phyloP scores from a whole-genome alignment of 345 rosid genomes.

The Sonneratia alba region DNA sequence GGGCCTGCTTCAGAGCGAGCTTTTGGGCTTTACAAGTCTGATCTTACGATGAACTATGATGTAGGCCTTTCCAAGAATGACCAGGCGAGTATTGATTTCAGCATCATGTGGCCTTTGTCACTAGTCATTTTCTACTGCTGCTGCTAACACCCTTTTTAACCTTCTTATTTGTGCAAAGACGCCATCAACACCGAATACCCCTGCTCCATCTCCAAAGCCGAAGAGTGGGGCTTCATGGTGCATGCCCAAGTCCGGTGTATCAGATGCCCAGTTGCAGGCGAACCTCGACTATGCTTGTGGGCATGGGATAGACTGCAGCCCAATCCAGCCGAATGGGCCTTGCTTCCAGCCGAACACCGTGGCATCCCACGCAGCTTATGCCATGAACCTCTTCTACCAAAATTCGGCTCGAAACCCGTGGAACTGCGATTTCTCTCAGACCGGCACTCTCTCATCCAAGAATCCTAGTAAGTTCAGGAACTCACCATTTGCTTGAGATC shows the following conservation, averaged over 20 bases:
- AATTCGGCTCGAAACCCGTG: conserved; percentile 29
- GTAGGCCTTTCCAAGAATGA: conserved; percentile 50
- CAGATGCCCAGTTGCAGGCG: conserved; percentile 52
- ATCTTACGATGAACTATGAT: conserved; percentile 65
- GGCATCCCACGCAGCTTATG: conserved; percentile 70
- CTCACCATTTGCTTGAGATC: not conserved
- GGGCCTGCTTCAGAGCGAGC: conserved; percentile 62
- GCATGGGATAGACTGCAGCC: conserved; percentile 58
- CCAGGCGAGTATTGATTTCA: conserved; percentile 19
- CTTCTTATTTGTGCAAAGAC: not conserved
- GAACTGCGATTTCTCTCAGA: conserved; percentile 60
- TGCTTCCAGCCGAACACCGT: conserved; percentile 72
- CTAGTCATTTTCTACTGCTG: not conserved
- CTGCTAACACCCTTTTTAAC: not conserved
- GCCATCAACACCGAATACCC: conserved; percentile 17
- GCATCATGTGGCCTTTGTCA: not conserved
- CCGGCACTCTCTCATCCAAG: conserved; percentile 46
- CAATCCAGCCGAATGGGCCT: conserved; percentile 74
- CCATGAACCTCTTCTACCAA: conserved; percentile 81
- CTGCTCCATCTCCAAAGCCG: conserved; percentile 28
- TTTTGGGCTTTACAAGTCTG: conserved; percentile 71
- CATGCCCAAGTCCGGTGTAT: conserved; percentile 42
- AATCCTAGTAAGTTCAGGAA: conserved; percentile 56
- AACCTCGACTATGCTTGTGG: conserved; percentile 79
- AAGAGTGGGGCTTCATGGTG: conserved; percentile 43